Evolutionary conservation across 805 yeast genomes (phyloP), one percentile per base, ranked within the genome.

Genomic region (Candida easanensis): DNA sequence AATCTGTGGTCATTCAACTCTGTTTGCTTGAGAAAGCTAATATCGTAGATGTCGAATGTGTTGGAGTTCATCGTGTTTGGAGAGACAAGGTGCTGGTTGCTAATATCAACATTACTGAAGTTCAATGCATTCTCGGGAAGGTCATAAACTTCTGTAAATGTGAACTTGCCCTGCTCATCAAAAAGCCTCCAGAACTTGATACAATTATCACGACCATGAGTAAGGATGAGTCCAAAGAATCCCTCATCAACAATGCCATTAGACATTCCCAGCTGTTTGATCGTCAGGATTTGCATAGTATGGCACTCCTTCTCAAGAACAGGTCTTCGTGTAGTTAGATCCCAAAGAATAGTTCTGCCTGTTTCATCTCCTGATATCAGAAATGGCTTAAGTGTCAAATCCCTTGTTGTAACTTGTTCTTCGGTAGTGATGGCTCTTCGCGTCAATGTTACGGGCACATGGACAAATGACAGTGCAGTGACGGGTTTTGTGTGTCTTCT

Each of bases 71-170:
- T 60, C 0, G 88, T 77, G 15, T 82, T 79, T 0, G 95, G 88
- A 1, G 86, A 76, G 0, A 82, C 56, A 20, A 78, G 44, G 13
- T 50, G 51, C 14, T 63, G 56, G 1, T 58, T 57, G 7, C 38
- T 42, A 15, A 73, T 60, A 5, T 72, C 80, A n/a, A 82, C 79
- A 42, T 80, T 79, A 51, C 88, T 76, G 60, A 82, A 88, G 53
- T 85, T 87, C 49, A 88, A 64, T 4, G 87, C 70, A 59, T 88
- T 88, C 33, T 84, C 84, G 5, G 89, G 89, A 50, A 84, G 68
- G 15, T 74, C 71, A 47, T 73, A 70, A 1, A 66, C 59, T n/a
- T 32, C 40, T 5, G 30, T 45, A 23, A 33, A 32, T 4, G 27
- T 13, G 19, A 49, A 31, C 2, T 9, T 11, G 2, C 51, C 49